Base-by-base conservation (phyloP, 768 basidiomycete species). In the Tremella mesenterica region DNA sequence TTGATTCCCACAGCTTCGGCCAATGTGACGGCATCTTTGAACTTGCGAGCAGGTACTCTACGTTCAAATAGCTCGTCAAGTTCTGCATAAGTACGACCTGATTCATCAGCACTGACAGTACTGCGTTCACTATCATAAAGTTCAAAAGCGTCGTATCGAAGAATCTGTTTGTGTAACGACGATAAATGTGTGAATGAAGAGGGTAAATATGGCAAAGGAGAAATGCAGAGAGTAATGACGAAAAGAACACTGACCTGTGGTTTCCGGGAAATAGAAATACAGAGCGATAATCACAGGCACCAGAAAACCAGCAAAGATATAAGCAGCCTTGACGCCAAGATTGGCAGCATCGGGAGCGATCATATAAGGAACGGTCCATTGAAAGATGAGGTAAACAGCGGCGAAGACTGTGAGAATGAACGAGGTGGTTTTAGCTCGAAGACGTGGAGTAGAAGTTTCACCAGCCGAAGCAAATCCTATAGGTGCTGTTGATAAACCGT, bases 291-390 rank as follows among this genome's bases (percentile, higher is more conserved):
- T 48, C 2, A 53, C 55, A 1, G 59, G 59, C 10, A 61, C 52
- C 7, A 61, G 49, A 14, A 61, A 21, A 7, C 59, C 59, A 10
- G 59, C 59, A 47, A 46, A 61, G 10, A 61, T 41, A 46, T 57
- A 61, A 18, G 52, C 52, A 12, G 59, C 59, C 30, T 58, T 61
- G 31, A 61, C 38, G 29, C 59, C 59, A 48, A 57, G 13, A 45
- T 61, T 61, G 26, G 43, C 59, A 5, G 56, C 56, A 33, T 57
- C 56, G 9, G 59, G 59, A 27, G 18, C 25, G 56, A 61, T 61
- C 59, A 61, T 61, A 56, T 57, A 58, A 9, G 59, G 49, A n/a
- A 54, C 34, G 25, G 43, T 20, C 59, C 59, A 61, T 36, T 53
- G 48, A 49, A 61, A 61, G 25, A 57, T 47, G 49, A 57, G 48